These are phyloP conservation scores for Simplicillium aogashimaense DNA, from an alignment of 2,329 filamentous ascomycete species.

Conservation along the genomic window DNA sequence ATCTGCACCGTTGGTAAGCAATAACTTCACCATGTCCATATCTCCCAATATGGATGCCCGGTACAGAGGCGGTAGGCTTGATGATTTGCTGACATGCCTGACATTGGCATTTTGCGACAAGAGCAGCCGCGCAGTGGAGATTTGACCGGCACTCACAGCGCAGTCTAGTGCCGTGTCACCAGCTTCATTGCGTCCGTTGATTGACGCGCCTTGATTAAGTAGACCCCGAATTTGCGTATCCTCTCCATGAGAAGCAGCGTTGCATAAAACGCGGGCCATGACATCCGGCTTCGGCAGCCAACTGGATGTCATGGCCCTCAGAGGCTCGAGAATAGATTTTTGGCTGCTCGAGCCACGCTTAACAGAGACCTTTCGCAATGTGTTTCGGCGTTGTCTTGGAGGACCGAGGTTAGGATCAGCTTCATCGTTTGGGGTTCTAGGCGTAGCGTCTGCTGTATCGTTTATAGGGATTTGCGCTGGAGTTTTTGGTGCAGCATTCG, in stretches of 20 bases:
- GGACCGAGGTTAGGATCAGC: no score
- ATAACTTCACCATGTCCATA: conserved; percentile 2
- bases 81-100: conserved; percentile 4
- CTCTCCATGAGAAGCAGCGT: conserved; percentile 12
- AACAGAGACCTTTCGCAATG: no score
- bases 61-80: conserved; percentile 12
- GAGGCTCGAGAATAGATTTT: background rate
- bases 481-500: no score
- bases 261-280: conserved; percentile 2
- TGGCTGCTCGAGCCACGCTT: no score
- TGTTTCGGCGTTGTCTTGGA: no score
- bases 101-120: conserved; percentile 13
- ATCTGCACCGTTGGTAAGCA: conserved; percentile 2
- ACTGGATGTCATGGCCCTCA: conserved; percentile 3
- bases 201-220: conserved; percentile 13
- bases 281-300: conserved; percentile 2
- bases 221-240: conserved; percentile 11
- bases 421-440: no score
- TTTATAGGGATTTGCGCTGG: no score
- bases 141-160: conserved; percentile 10
- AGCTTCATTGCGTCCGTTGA: conserved; percentile 14
- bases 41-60: conserved; percentile 9
- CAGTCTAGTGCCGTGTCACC: conserved; percentile 13
- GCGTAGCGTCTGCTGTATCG: no score
- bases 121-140: conserved; percentile 15